phyloP scores from a whole-genome alignment of 345 rosid species.

The Populus tremula region DNA sequence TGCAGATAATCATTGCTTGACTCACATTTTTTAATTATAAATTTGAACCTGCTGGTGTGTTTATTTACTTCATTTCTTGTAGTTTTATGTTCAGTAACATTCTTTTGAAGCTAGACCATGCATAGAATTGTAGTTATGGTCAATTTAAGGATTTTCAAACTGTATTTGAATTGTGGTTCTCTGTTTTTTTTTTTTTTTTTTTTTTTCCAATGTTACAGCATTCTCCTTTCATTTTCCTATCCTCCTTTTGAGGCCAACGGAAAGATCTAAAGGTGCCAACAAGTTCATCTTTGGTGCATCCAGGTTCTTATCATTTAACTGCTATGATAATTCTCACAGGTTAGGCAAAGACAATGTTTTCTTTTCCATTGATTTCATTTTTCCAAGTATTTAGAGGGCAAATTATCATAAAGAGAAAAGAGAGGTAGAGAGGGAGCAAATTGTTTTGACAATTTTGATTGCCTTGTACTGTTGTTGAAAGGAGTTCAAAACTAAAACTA shows the following conservation, averaged over 20 bases:
- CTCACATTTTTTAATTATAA: not conserved
- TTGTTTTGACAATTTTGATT: conserved; percentile 19
- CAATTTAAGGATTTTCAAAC: not conserved
- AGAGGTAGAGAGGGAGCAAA: not conserved
- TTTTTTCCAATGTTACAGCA: not conserved
- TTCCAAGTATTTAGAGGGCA: conserved; percentile 16
- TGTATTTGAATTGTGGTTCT: not conserved
- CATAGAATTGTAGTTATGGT: not conserved
- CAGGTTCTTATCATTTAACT: conserved; percentile 20
- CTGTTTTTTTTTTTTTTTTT: not conserved
- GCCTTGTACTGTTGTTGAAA: conserved; percentile 3
- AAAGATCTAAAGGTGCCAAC: conserved; percentile 32
- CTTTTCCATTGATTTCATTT: not conserved
- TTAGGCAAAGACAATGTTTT: conserved; percentile 38
- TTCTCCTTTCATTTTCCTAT: conserved; percentile 5
- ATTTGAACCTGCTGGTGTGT: not conserved
- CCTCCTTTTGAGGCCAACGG: conserved; percentile 27
- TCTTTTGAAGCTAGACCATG: not conserved
- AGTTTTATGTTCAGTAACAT: not conserved
- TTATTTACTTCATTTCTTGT: not conserved
- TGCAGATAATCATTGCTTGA: not conserved
- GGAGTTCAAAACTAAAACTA: not conserved
- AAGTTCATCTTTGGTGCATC: conserved; percentile 27
- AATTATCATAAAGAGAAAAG: conserved; percentile 1
- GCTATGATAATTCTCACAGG: conserved; percentile 35